Evolutionary conservation across 176 grass and related monocot genomes (phyloP).

Genomic region (Hyparrhenia diplandra): DNA sequence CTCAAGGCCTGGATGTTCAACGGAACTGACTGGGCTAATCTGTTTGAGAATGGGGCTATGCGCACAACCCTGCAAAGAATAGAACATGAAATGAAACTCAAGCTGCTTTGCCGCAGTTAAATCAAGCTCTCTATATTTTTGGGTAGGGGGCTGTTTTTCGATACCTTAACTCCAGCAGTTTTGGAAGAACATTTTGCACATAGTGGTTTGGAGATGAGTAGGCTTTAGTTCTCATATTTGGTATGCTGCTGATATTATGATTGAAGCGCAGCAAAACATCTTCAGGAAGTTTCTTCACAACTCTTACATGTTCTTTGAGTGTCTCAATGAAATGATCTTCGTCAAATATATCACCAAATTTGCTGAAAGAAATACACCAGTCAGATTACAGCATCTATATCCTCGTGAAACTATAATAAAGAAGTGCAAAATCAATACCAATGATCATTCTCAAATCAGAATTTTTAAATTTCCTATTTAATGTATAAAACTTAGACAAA

Average conservation of each 20-base stretch:
- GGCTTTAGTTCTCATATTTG: slow-evolving; percentile 96
- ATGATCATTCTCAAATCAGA: background rate
- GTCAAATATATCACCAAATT: slow-evolving; percentile 91
- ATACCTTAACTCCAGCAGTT: slow-evolving; percentile 84
- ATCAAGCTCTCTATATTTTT: background rate
- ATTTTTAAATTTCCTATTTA: background rate
- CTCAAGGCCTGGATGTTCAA: slow-evolving; percentile 67
- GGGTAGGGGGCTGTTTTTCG: background rate
- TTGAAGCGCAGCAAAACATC: slow-evolving; percentile 73
- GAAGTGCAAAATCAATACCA: slow-evolving; percentile 4
- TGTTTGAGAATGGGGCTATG: slow-evolving; percentile 94
- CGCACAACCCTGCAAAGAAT: slow-evolving; percentile 66
- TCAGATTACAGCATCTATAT: background rate
- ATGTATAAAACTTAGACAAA: background rate
- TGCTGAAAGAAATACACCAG: slow-evolving; percentile 55
- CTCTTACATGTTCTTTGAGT: slow-evolving; percentile 68
- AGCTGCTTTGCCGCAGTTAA: background rate
- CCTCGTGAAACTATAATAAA: background rate
- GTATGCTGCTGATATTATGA: slow-evolving; percentile 84
- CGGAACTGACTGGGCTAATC: slow-evolving; percentile 74
- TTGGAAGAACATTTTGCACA: slow-evolving; percentile 81
- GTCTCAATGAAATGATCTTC: slow-evolving; percentile 81
- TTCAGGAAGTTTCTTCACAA: slow-evolving; percentile 72
- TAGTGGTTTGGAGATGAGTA: slow-evolving; percentile 71
- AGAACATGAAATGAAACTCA: slow-evolving; percentile 28